Evolutionary conservation across 1,284 basidiomycete genomes (phyloP), one percentile per base, ranked within the genome.

Genomic region (Naganishia sp.): DNA sequence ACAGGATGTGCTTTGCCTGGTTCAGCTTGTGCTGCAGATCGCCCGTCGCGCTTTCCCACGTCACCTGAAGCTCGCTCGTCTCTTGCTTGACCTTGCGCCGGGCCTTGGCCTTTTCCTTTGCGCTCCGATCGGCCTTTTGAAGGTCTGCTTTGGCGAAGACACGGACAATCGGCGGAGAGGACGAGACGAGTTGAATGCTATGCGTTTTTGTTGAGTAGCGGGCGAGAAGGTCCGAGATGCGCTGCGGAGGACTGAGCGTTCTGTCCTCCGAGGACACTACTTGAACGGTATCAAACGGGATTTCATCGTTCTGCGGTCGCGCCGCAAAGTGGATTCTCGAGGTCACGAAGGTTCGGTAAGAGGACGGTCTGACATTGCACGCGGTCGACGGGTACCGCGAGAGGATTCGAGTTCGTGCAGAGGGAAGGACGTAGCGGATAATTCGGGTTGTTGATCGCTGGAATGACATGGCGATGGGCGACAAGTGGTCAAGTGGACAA

Each of bases 31-130:
- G 76, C 47, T 65, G 56, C 57, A 79, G 43, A 68, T 79, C 78
- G 2, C 75, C 73, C 17, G 61, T 47, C 0, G 74, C 78, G 31
- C 71, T 69, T 41, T 73, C 69, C 78, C 78, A 79, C 3, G 72
- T 72, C 32, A 79, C 73, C 63, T 77, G 77, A 28, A 79, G 68
- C 68, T 78, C 77, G 68, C 75, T 75, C 60, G 75, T 74, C 57
- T 76, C 76, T n/a, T 74, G 65, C 1, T 71, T 72, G 10, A 71
- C 67, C 50, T 72, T 72, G 9, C 73, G 65, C 23, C 65, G 66
- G 39, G 74, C 55, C 50, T 69, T 70, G 7, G 65, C 63, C 50
- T 71, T 71, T 28, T 71, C 68, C 43, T 73, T 69, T 53, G 69
- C 67, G 25, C 13, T 25, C 21, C 46, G 31, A n/a, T 53, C 58